Evolutionary conservation across 306 rosid genomes (phyloP).

Genomic region (Cicer pinnatifidum): DNA sequence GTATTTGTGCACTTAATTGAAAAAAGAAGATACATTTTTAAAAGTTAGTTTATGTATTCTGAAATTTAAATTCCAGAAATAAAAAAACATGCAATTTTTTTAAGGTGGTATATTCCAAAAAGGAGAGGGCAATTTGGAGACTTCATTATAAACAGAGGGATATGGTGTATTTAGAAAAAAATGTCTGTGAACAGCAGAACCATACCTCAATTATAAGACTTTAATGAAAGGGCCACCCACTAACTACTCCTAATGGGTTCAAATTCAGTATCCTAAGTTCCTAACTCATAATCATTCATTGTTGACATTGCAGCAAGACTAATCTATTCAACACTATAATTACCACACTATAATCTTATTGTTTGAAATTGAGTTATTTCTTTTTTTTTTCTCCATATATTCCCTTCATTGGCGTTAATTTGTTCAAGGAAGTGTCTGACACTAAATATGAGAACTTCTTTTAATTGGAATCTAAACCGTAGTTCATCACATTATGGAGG

Average conservation of each 20-base stretch:
- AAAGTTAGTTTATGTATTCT: not conserved
- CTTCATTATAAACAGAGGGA: not conserved
- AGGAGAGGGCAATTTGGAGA: no score
- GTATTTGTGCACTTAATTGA: not conserved
- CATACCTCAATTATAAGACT: not conserved
- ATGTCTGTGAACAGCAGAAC: no score
- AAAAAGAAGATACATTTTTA: not conserved
- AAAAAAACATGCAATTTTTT: conserved; percentile 2
- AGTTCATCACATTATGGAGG: no score
- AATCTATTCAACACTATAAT: not conserved
- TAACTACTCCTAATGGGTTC: not conserved
- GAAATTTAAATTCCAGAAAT: not conserved
- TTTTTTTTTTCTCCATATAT: no score
- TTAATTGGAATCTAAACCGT: no score
- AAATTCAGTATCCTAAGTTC: not conserved
- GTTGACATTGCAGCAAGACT: not conserved
- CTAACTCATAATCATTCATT: not conserved
- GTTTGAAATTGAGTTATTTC: not conserved
- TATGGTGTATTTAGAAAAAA: not conserved
- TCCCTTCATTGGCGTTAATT: no score
- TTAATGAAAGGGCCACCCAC: not conserved
- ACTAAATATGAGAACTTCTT: no score
- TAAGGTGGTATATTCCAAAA: not conserved
- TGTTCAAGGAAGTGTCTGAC: no score
- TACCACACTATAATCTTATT: not conserved